phyloP scores from a whole-genome alignment of 2,329 filamentous ascomycete genomes.

The Aspergillus sp. region DNA sequence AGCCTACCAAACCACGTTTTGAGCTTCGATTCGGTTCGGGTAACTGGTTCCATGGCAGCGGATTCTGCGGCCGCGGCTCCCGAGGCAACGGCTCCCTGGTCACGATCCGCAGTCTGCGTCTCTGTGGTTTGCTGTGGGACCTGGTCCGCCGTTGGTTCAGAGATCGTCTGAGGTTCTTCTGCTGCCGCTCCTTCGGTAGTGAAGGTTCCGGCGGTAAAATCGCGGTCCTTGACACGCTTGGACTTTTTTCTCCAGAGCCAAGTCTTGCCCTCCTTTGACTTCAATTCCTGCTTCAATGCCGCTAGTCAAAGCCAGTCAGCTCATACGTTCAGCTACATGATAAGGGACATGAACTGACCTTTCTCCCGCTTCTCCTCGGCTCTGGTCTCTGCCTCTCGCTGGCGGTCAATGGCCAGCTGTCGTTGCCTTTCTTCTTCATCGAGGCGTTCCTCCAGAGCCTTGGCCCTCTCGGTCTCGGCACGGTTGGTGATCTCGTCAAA shows the following conservation, averaged over 20 bases:
- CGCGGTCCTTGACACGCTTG: slow-evolving; percentile 18
- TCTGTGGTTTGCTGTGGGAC: slow-evolving; percentile 8
- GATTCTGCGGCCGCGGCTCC: slow-evolving; percentile 7
- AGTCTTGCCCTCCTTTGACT: slow-evolving; percentile 23
- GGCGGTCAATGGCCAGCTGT: slow-evolving; percentile 48
- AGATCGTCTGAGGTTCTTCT: background rate
- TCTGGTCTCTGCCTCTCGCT: slow-evolving; percentile 38
- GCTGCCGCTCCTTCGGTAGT: slow-evolving; percentile 1
- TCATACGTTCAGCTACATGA: background rate
- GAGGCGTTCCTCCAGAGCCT: slow-evolving; percentile 60
- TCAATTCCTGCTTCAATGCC: slow-evolving; percentile 17
- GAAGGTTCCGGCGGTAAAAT: slow-evolving; percentile 10
- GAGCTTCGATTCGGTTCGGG: slow-evolving; percentile 29
- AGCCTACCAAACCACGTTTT: slow-evolving; percentile 36
- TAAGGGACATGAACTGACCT: slow-evolving; percentile 20
- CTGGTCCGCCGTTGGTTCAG: slow-evolving; percentile 2
- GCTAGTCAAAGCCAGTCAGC: slow-evolving; percentile 12
- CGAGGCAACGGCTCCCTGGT: slow-evolving; percentile 2
- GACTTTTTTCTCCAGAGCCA: slow-evolving; percentile 29
- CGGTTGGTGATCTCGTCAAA: slow-evolving; percentile 81
- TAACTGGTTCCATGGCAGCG: slow-evolving; percentile 5
- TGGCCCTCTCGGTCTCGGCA: slow-evolving; percentile 69
- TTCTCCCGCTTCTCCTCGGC: slow-evolving; percentile 27
- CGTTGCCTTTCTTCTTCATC: slow-evolving; percentile 66
- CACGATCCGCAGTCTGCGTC: slow-evolving; percentile 4